Conservation (phyloP, 768 basidiomycete genomes). For the Steccherinum ochraceum region DNA sequence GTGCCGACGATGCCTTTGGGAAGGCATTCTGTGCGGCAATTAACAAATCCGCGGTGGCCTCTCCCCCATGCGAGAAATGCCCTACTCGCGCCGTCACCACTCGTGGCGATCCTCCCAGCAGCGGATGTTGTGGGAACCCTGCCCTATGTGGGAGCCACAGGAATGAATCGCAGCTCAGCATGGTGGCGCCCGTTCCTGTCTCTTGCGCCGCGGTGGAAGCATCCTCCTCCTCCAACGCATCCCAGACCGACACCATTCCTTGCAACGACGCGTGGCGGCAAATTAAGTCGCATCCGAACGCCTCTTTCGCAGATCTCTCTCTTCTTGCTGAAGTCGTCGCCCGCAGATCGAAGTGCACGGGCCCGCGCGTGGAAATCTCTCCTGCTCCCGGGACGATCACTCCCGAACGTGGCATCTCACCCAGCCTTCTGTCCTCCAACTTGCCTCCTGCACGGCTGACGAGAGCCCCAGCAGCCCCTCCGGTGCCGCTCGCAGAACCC, state of each 20-base stretch:
- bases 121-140: slow-evolving; percentile 33
- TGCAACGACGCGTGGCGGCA: slow-evolving; percentile 81
- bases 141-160: slow-evolving; percentile 13
- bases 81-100: slow-evolving; percentile 28
- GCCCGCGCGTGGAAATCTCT: slow-evolving; percentile 58
- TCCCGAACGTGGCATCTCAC: slow-evolving; percentile 39
- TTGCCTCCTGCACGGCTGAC: slow-evolving; percentile 4
- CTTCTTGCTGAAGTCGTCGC: slow-evolving; percentile 88
- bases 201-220: neutral
- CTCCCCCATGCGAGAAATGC: slow-evolving; percentile 48
- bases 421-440: slow-evolving; percentile 11
- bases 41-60: slow-evolving; percentile 49
- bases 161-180: neutral
- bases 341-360: slow-evolving; percentile 71
- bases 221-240: slow-evolving; percentile 1
- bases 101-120: slow-evolving; percentile 14
- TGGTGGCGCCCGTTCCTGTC: neutral
- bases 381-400: slow-evolving; percentile 43
- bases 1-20: slow-evolving; percentile 80
- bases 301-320: slow-evolving; percentile 75
- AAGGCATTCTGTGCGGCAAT: slow-evolving; percentile 84
- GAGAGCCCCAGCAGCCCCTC: neutral
- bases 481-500: slow-evolving; percentile 43
- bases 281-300: slow-evolving; percentile 84
- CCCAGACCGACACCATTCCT: slow-evolving; percentile 51